Base-by-base conservation (phyloP, 202 grass and related monocot species). In the Schoenoplectus tabernaemontani region DNA sequence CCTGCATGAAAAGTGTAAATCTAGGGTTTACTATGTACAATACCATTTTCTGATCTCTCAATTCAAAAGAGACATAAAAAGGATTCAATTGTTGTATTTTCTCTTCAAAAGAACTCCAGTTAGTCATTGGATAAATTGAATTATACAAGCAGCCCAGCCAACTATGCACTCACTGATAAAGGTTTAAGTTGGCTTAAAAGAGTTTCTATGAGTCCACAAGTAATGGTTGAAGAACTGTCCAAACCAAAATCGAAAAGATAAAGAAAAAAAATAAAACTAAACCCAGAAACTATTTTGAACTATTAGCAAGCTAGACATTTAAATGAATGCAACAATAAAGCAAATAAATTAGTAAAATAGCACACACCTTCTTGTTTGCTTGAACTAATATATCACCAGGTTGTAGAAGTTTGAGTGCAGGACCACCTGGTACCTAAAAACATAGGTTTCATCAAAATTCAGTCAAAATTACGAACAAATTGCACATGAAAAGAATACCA, bases 321-420 rank as follows among this genome's bases (percentile, higher is more conserved):
- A 24, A 67, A 66, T 19, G 28, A 54, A 37, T 56, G 28, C 9
- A 77, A 84, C 28, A 74, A 20, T 46, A 46, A 17, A 67, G 34
- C 34, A 44, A 46, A 80, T 32, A 51, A 26, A 34, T 37, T 26
- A 48, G 11, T 33, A 65, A 89, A 78, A 19, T 78, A 82, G 38
- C 9, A 66, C 65, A 82, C 58, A 89, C 96, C 59, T 96, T 85
- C 23, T 84, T 92, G 88, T 99, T 93, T 53, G 93, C 87, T 72
- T 42, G 47, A 82, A 99, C 86, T 89, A 99, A 84, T 70, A 99
- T 82, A 85, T 99, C 96, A 87, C 96, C 96, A 86, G 96, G 86
- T 88, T 99, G 91, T 81, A 99, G 87, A 80, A 82, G 64, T 59
- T 99, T 99, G 77, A 96, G 83, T 34, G 96, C 90, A 23, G 96